Base-by-base conservation (phyloP, 306 rosid genomes). In the Cyamopsis tetragonoloba region DNA sequence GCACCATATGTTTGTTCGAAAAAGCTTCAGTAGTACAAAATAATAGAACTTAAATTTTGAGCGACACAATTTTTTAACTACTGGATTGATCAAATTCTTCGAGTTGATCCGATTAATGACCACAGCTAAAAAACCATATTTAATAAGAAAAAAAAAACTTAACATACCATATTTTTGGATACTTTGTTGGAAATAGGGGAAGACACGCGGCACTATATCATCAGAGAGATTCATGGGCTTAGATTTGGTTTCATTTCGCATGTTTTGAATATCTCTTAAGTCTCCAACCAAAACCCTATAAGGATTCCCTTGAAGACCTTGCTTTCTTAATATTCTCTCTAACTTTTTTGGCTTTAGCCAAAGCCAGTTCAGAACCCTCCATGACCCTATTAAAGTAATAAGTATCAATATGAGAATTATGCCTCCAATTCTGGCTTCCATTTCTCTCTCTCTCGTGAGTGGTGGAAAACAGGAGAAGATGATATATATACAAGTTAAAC, bases 291-390 rank as follows among this genome's bases (percentile, higher is more conserved):
- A 14, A 32, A 86, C 0, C 35, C 49, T 66, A 14, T 86, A 87
- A 1, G 90, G 62, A 23, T 73, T 84, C 3, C 83, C 90, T 0
- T 10, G 0, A 12, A 82, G 56, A 1, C 89, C 84, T 76, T 87
- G 86, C 4, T 76, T 24, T 66, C 85, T 77, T 3, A 84, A 68
- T 0, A 27, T 12, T 20, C 54, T 78, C 35, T 87, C 93, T 0
- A 84, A 31, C 55, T 30, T 75, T 74, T 78, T 87, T 0, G 93
- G 93, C 59, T 50, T 75, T 4, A 87, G 24, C 90, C 95, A 87
- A 2, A 82, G 15, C 80, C 76, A 57, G 12, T 73, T 73, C 32
- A 82, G 23, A 37, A 58, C 34, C 17, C 24, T 80, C 95, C 87
- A 82, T 43, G 42, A 47, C 76, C 76, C 23, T 47, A 9, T 43